Base-by-base conservation (phyloP, 1,284 basidiomycete species). In the Anthracocystis setariae region DNA sequence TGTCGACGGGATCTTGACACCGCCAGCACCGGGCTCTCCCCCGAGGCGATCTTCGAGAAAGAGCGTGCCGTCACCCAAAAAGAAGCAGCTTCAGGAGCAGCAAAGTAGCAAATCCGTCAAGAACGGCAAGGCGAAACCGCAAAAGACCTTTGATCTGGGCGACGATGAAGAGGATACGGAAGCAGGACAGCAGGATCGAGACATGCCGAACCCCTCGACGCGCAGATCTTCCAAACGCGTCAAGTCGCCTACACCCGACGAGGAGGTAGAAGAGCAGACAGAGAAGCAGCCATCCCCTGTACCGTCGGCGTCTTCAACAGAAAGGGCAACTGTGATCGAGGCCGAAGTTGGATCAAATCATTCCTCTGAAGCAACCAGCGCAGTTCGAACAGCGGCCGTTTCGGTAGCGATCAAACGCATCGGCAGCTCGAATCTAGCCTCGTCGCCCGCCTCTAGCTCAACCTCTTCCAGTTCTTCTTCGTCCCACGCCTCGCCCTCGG, bases 321-420 rank as follows among this genome's bases (percentile, higher is more conserved):
- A 29, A 12, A 50, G 49, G n/a, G 7, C 47, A 1, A 25, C 52
- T 5, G 18, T 38, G 17, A 5, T 43, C 24, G 18, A 24, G 3
- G 18, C 15, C 3, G 21, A 39, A 25, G 48, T 25, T 10, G 13
- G 9, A 15, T 38, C 49, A n/a, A 38, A 32, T 1, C 46, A 47
- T 12, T 17, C 18, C 38, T n/a, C 42, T 46, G 3, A 33, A 40
- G 2, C 51, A 27, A 8, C 38, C 15, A 17, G n/a, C 20, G 35
- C 48, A 42, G 39, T 45, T 10, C 40, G 40, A 10, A 18, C 40
- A 23, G 17, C 40, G 40, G 40, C 29, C 29, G 29, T 42, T 20
- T 49, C 64, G 17, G 64, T 67, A 24, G 54, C 58, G 0, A 67
- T 67, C 46, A 67, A 67, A 44, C 53, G 54, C 49, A 52, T 56